These are phyloP conservation scores for Taxillus chinensis DNA, from an alignment of 164 flowering plant genomes.

Conservation along the genomic window DNA sequence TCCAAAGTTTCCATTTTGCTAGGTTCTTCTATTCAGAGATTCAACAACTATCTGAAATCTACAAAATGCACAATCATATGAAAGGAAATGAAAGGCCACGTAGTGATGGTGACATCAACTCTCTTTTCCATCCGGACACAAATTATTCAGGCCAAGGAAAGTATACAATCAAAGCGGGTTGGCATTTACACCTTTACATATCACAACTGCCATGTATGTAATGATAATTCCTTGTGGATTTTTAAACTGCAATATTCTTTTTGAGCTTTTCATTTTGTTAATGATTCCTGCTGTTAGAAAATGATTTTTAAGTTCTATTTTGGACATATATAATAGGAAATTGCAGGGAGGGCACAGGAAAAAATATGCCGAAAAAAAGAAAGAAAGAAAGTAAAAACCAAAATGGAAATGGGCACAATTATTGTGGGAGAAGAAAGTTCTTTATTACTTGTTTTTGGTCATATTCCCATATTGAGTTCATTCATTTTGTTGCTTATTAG, in stretches of 20 bases:
- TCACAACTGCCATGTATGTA: constrained; percentile 88
- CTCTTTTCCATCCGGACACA: constrained; percentile 24
- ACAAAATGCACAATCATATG: constrained; percentile 4
- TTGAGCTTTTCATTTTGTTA: no score
- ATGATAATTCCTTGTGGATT: neutral
- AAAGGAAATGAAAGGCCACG: constrained; percentile 13
- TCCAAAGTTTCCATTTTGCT: constrained; percentile 1
- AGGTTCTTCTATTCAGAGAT: constrained; percentile 78
- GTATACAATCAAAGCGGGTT: constrained; percentile 49
- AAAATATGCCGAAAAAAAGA: no score
- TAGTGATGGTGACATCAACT: constrained; percentile 16
- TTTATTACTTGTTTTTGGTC: constrained; percentile 2
- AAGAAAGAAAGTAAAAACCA: no score
- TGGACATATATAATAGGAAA: no score
- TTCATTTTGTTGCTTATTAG: constrained; percentile 16
- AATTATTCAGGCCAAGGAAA: constrained; percentile 23
- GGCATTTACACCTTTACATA: constrained; percentile 74
- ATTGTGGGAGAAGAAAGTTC: no score
- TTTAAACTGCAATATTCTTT: neutral
- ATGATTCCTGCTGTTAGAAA: no score
- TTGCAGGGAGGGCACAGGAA: no score
- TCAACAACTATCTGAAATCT: constrained; percentile 13
- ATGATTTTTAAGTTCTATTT: no score
- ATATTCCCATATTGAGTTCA: neutral
- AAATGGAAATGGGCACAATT: no score